Conservation (phyloP, 305 asterid species). For the Fraxinus sp. region DNA sequence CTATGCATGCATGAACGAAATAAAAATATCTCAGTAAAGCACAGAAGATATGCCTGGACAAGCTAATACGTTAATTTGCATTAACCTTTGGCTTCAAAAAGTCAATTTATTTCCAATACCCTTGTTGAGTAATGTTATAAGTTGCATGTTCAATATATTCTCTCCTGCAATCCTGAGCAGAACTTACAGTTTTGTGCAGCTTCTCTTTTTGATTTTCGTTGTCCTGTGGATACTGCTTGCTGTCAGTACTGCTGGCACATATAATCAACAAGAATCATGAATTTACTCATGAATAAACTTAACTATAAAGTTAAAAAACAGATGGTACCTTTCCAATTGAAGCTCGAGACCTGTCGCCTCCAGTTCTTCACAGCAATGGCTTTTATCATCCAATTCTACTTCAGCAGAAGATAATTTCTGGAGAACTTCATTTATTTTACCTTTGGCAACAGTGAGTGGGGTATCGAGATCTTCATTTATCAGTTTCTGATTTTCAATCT, state of each 20-base stretch:
- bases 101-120: background rate
- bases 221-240: slow-evolving; percentile 33
- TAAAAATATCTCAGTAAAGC: background rate
- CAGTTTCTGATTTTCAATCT: slow-evolving; percentile 57
- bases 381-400: slow-evolving; percentile 65
- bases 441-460: slow-evolving; percentile 53
- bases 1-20: background rate
- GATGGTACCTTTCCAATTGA: slow-evolving; percentile 69
- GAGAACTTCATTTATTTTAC: slow-evolving; percentile 43
- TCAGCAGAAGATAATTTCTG: slow-evolving; percentile 61
- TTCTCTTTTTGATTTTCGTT: slow-evolving; percentile 43
- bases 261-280: background rate
- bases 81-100: background rate
- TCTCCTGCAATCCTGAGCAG: background rate
- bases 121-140: background rate
- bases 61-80: background rate
- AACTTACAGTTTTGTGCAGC: slow-evolving; percentile 63
- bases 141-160: background rate
- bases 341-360: slow-evolving; percentile 81
- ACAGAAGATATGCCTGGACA: background rate
- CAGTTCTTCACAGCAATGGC: slow-evolving; percentile 62
- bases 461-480: slow-evolving; percentile 69
- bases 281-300: background rate
- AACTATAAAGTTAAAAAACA: background rate
- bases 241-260: slow-evolving; percentile 37